phyloP scores from a whole-genome alignment of 305 asterid genomes.

The Euphrasia arctica region DNA sequence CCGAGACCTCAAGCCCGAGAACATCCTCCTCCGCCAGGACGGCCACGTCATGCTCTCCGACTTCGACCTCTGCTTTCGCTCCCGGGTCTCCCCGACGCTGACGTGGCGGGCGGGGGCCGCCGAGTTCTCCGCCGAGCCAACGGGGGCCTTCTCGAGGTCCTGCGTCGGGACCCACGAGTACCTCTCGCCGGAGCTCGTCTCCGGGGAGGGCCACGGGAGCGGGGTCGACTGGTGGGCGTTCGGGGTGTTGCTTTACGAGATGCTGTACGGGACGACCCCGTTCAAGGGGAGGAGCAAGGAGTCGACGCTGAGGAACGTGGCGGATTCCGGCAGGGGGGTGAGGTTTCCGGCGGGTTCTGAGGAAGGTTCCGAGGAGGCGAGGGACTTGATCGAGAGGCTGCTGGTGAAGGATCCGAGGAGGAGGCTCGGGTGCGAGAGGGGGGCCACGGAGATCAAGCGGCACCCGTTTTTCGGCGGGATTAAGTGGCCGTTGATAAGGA shows the following conservation, averaged over 20 bases:
- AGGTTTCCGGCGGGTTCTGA: conserved; percentile 37
- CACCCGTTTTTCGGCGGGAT: conserved; percentile 76
- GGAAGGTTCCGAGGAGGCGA: conserved; percentile 37
- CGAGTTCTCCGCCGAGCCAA: conserved; percentile 75
- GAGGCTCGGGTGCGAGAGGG: conserved; percentile 62
- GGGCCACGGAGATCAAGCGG: conserved; percentile 79
- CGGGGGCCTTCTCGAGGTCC: conserved; percentile 65
- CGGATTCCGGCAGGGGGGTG: conserved; percentile 46
- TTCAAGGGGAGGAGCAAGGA: conserved; percentile 76
- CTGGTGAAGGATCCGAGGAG: conserved; percentile 65
- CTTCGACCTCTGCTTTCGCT: conserved; percentile 70
- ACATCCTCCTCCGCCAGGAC: conserved; percentile 68
- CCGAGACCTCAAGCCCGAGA: conserved; percentile 85
- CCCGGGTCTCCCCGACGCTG: conserved; percentile 46
- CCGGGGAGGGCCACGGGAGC: conserved; percentile 71
- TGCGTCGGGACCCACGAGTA: conserved; percentile 91
- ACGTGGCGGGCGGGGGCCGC: conserved; percentile 36
- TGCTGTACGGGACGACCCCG: conserved; percentile 67
- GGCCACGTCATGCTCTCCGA: conserved; percentile 90
- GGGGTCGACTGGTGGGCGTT: conserved; percentile 97
- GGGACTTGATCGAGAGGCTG: conserved; percentile 58
- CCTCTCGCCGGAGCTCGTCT: conserved; percentile 66
- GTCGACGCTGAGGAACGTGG: conserved; percentile 72
- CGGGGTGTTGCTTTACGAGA: conserved; percentile 66
- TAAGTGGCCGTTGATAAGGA: conserved; percentile 81